A percentile compares a stretch with the other conserved stretches of the same genome.
phyloP scores from a whole-genome alignment of 768 basidiomycete species.

The Arthromyces matolae region DNA sequence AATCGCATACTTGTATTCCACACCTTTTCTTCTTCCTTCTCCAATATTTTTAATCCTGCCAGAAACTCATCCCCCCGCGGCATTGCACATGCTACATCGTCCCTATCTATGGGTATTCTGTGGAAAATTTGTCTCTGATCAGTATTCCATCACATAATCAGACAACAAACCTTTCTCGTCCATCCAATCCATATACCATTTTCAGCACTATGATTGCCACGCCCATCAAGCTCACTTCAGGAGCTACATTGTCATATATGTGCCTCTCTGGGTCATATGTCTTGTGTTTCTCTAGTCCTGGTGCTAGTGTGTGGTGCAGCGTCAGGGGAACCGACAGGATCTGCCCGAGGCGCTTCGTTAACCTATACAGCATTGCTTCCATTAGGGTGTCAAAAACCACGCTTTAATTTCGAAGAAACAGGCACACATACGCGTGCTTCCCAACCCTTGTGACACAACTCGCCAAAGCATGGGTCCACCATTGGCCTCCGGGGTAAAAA shows the following conservation, averaged over 20 bases:
- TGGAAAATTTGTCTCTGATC: slow-evolving; percentile 9
- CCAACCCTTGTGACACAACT: slow-evolving; percentile 52
- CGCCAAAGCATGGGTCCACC: slow-evolving; percentile 78
- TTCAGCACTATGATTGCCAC: slow-evolving; percentile 70
- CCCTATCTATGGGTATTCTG: slow-evolving; percentile 40
- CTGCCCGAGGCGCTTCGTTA: slow-evolving; percentile 58
- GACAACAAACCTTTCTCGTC: slow-evolving; percentile 35
- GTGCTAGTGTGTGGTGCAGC: slow-evolving; percentile 53
- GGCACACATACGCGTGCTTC: slow-evolving; percentile 66
- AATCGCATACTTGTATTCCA: slow-evolving; percentile 45
- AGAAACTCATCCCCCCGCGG: slow-evolving; percentile 51
- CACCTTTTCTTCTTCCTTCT: slow-evolving; percentile 26
- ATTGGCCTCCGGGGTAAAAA: slow-evolving; percentile 73
- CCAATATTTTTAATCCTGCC: slow-evolving; percentile 33
- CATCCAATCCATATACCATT: slow-evolving; percentile 84
- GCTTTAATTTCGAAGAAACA: slow-evolving; percentile 10
- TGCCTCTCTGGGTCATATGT: slow-evolving; percentile 41
- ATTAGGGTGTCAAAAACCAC: slow-evolving; percentile 13
- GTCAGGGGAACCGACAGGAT: slow-evolving; percentile 57
- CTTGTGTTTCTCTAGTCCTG: slow-evolving; percentile 32
- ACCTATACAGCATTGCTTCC: slow-evolving; percentile 59
- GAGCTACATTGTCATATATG: slow-evolving; percentile 60
- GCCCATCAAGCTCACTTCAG: slow-evolving; percentile 62
- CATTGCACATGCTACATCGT: slow-evolving; percentile 62
- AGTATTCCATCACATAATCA: slow-evolving; percentile 27